Evolutionary conservation across 2,329 filamentous ascomycete genomes (phyloP).

Genomic region (Fusarium xylarioides): DNA sequence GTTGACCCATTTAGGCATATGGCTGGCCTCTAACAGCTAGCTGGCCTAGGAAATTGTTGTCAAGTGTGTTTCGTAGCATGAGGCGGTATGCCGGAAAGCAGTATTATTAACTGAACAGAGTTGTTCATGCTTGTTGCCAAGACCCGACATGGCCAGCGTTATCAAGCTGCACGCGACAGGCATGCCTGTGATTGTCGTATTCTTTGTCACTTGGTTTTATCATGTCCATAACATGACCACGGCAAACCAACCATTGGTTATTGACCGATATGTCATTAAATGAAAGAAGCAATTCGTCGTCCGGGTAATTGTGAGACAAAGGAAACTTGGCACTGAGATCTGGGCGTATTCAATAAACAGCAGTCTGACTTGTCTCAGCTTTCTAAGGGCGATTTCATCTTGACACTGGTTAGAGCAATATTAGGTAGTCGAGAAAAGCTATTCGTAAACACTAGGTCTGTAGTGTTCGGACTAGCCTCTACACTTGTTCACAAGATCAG

Average conservation of each 20-base stretch:
- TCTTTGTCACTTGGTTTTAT: neutral
- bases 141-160: slow-evolving; percentile 12
- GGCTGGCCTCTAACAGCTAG: slow-evolving; percentile 25
- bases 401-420: neutral
- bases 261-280: neutral
- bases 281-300: neutral
- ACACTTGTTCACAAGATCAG: slow-evolving; percentile 32
- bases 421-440: slow-evolving; percentile 14
- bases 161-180: slow-evolving; percentile 20
- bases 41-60: slow-evolving; percentile 9
- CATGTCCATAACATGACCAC: neutral
- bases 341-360: neutral
- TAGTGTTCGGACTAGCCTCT: slow-evolving; percentile 36
- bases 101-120: slow-evolving; percentile 19
- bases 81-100: slow-evolving; percentile 15
- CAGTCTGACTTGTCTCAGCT: slow-evolving; percentile 11
- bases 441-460: slow-evolving; percentile 13
- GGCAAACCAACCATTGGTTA: slow-evolving; percentile 1
- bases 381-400: neutral
- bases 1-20: slow-evolving; percentile 26
- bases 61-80: slow-evolving; percentile 19
- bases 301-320: neutral
- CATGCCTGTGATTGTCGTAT: slow-evolving; percentile 2
- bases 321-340: neutral
- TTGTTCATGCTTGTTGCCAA: slow-evolving; percentile 32